These are phyloP conservation scores for Beauveria sp. DNA, from an alignment of 2,329 filamentous ascomycete species.

Conservation along the genomic window DNA sequence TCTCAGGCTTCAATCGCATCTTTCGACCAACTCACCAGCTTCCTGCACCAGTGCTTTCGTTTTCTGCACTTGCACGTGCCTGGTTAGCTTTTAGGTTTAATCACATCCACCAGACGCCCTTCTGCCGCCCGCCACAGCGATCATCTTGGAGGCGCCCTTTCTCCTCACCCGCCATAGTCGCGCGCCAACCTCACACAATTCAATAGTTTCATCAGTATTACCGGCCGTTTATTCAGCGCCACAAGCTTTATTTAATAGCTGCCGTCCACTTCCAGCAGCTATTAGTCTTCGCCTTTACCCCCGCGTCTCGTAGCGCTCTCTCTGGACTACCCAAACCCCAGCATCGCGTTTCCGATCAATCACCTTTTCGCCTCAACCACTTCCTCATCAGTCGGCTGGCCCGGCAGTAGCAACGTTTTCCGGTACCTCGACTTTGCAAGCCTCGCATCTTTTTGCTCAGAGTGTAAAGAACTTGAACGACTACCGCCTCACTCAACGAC, in stretches of 20 bases:
- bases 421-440: not conserved
- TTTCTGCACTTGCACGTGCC: not conserved
- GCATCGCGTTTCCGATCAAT: not conserved
- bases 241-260: not conserved
- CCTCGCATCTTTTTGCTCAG: not conserved
- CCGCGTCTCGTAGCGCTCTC: not conserved
- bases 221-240: not conserved
- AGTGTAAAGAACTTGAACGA: not conserved
- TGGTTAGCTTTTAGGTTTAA: not conserved
- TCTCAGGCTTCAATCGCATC: not conserved
- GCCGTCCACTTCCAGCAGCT: not conserved
- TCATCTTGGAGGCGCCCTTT: slow-evolving; percentile 7
- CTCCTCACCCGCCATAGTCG: slow-evolving; percentile 10
- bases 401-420: not conserved
- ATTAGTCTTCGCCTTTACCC: not conserved
- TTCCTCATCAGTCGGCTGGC: not conserved
- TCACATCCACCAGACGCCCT: slow-evolving; percentile 3
- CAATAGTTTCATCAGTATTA: not conserved
- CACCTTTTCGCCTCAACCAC: not conserved
- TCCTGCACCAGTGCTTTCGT: not conserved
- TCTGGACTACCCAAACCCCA: not conserved
- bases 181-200: slow-evolving; percentile 2
- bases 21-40: not conserved
- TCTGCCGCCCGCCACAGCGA: slow-evolving; percentile 3
- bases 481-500: not conserved